phyloP scores from a whole-genome alignment of 2,329 filamentous ascomycete species.

The Fonsecaea pedrosoi region DNA sequence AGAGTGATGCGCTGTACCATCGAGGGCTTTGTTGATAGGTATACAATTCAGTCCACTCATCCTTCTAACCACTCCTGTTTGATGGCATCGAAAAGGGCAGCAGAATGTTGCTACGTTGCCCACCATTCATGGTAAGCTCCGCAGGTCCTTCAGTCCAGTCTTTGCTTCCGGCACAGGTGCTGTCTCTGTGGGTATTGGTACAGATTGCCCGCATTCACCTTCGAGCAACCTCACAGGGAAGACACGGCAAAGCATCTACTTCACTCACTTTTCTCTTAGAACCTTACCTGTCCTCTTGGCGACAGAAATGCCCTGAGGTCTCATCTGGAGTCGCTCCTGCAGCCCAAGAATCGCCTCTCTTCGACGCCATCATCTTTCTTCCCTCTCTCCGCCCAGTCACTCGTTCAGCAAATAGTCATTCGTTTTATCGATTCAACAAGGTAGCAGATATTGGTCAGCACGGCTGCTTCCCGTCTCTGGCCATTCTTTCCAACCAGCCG shows the following conservation, averaged over 20 bases:
- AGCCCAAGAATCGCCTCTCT: constrained; percentile 9
- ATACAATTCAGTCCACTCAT: constrained; percentile 3
- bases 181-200: neutral
- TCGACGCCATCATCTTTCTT: constrained; percentile 21
- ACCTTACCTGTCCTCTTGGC: neutral
- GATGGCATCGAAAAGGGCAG: neutral
- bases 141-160: neutral
- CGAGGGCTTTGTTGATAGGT: constrained; percentile 12
- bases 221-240: neutral
- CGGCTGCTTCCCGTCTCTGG: constrained; percentile 22
- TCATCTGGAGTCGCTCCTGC: constrained; percentile 1
- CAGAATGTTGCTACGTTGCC: neutral
- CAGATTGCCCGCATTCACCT: neutral
- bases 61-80: neutral
- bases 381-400: constrained; percentile 19
- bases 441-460: constrained; percentile 12
- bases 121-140: neutral
- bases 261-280: neutral
- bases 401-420: constrained; percentile 20
- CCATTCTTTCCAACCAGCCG: constrained; percentile 33
- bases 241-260: neutral
- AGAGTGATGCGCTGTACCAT: constrained; percentile 10
- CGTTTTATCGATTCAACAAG: constrained; percentile 7
- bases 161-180: neutral
- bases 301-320: constrained; percentile 5